phyloP scores from a whole-genome alignment of 192 early-diverging fungal species.

The Coemansia javaensis region DNA sequence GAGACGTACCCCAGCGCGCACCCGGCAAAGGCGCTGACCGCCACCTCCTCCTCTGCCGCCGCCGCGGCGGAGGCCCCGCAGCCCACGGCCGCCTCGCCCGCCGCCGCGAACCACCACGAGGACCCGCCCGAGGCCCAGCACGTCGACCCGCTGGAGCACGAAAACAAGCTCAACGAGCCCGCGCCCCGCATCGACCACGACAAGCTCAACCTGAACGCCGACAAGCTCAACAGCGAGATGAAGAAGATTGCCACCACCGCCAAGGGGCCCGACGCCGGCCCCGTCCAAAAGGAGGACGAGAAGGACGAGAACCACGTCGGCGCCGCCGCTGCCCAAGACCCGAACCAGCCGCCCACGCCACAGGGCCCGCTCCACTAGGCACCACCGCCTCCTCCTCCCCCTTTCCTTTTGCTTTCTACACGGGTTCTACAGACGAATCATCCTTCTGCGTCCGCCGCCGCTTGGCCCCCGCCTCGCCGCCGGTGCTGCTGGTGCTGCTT shows the following conservation, averaged over 20 bases:
- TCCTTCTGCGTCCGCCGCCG: too few relatives aligned
- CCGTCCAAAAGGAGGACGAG: slow-evolving; percentile 11
- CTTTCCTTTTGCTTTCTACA: not conserved
- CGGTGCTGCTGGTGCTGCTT: too few relatives aligned
- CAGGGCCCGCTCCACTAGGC: not conserved
- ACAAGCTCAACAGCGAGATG: slow-evolving; percentile 22
- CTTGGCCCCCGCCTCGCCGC: too few relatives aligned
- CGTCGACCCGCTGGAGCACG: slow-evolving; percentile 48
- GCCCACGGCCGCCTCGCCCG: slow-evolving; percentile 6
- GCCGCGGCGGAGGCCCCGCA: slow-evolving; percentile 3
- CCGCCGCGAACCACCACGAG: slow-evolving; percentile 10
- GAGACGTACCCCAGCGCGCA: slow-evolving; percentile 34
- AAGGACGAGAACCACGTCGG: slow-evolving; percentile 38
- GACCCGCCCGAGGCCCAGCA: slow-evolving; percentile 43
- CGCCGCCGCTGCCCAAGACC: slow-evolving; percentile 16
- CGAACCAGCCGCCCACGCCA: not conserved
- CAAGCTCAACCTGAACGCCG: slow-evolving; percentile 36
- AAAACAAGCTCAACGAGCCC: slow-evolving; percentile 50
- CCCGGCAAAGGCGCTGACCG: not conserved
- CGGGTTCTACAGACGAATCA: too few relatives aligned
- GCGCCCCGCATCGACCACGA: slow-evolving; percentile 48
- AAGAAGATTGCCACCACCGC: slow-evolving; percentile 34
- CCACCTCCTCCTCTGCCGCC: not conserved
- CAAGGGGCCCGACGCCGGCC: not conserved
- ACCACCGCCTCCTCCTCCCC: not conserved